phyloP scores from a whole-genome alignment of 2,329 filamentous ascomycete genomes.

The Penicillium concentricum region DNA sequence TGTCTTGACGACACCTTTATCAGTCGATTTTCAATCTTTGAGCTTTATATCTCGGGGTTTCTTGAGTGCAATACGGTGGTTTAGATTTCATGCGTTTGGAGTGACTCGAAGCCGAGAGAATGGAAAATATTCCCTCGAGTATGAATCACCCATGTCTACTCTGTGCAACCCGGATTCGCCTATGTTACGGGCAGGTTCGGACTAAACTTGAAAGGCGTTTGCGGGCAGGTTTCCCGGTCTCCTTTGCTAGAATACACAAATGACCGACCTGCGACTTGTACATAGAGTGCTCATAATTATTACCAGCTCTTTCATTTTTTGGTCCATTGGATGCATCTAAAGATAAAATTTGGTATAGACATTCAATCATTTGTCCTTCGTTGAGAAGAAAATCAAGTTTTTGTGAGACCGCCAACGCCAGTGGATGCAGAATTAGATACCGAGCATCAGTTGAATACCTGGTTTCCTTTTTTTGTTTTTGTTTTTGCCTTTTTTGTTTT shows the following conservation, averaged over 20 bases:
- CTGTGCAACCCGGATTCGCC: background rate
- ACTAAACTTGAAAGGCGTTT: constrained; percentile 12
- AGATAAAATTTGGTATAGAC: constrained; percentile 21
- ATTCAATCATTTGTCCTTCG: constrained; percentile 27
- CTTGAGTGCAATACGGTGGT: constrained; percentile 8
- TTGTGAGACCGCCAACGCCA: constrained; percentile 21
- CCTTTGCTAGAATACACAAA: constrained; percentile 11
- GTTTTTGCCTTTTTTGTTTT: background rate
- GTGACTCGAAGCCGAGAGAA: constrained; percentile 13
- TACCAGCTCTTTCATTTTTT: constrained; percentile 8
- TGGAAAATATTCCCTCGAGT: background rate
- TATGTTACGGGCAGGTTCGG: background rate
- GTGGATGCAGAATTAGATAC: constrained; percentile 15
- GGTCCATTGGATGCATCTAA: constrained; percentile 8
- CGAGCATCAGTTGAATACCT: background rate
- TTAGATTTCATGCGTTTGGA: constrained; percentile 9
- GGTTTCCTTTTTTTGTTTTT: background rate
- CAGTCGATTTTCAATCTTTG: constrained; percentile 16
- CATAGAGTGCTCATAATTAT: constrained; percentile 22
- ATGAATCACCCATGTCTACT: constrained; percentile 1
- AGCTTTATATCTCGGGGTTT: constrained; percentile 20
- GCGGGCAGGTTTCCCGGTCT: constrained; percentile 22
- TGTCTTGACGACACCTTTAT: constrained; percentile 16
- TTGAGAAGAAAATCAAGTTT: constrained; percentile 20
- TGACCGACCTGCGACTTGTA: constrained; percentile 20